Percentiles rank a stretch among this genome's conserved stretches.
phyloP scores from a whole-genome alignment of 75 land plant genomes.

The Ceratopteris richardii region DNA sequence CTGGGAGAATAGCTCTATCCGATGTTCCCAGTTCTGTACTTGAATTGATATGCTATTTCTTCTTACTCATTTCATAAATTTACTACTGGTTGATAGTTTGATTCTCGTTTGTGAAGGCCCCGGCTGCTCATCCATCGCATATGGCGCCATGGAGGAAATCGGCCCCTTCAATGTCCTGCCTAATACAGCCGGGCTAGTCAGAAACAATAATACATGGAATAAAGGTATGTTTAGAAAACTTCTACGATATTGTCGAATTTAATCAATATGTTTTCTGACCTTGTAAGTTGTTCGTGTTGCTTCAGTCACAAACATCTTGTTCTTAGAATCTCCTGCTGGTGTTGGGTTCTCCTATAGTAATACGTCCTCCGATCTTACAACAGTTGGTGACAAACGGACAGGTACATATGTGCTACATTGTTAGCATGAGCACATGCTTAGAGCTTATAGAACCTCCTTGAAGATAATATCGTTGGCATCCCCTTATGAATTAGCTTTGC shows the following conservation, averaged over 20 bases:
- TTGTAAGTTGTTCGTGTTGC: background rate
- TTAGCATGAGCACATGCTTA: too few relatives aligned
- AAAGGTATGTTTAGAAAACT: slow-evolving; percentile 42
- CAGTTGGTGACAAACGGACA: slow-evolving; percentile 11
- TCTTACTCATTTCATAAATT: too few relatives aligned
- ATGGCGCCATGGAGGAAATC: slow-evolving; percentile 72
- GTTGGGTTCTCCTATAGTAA: slow-evolving; percentile 26
- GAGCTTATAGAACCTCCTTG: too few relatives aligned
- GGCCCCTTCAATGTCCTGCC: slow-evolving; percentile 64
- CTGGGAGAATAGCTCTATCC: too few relatives aligned
- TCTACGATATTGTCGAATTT: background rate
- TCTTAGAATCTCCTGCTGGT: slow-evolving; percentile 25
- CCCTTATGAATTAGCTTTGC: too few relatives aligned
- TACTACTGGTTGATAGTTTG: too few relatives aligned
- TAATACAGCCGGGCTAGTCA: slow-evolving; percentile 30
- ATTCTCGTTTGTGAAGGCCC: slow-evolving; percentile 68
- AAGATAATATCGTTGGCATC: too few relatives aligned
- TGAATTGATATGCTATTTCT: too few relatives aligned
- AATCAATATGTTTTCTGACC: background rate
- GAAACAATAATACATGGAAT: slow-evolving; percentile 57
- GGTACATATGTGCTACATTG: too few relatives aligned
- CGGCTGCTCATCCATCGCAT: slow-evolving; percentile 86
- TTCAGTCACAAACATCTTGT: slow-evolving; percentile 20
- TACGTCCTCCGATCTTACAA: background rate
- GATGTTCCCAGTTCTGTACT: too few relatives aligned